Evolutionary conservation across 2,329 filamentous ascomycete genomes (phyloP).

Genomic region (Cercospora citrullina): DNA sequence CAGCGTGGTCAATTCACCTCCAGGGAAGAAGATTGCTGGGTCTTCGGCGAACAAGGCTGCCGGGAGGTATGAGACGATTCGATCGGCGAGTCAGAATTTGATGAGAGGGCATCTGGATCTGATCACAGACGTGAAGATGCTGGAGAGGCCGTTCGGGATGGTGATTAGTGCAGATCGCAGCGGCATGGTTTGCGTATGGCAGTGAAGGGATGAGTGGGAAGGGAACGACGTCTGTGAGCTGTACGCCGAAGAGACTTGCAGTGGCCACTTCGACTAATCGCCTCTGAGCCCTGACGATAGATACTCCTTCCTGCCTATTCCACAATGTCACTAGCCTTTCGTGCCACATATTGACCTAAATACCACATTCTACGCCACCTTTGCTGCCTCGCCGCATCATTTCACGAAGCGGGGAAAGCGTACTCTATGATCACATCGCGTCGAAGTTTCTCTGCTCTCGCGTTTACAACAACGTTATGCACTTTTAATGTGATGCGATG

Average conservation of each 20-base stretch:
- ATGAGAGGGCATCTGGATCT: slow-evolving; percentile 84
- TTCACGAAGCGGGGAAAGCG: neutral
- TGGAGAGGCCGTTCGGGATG: slow-evolving; percentile 91
- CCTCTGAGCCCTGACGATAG: neutral
- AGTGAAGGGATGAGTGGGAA: slow-evolving; percentile 39
- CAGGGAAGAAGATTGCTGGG: slow-evolving; percentile 34
- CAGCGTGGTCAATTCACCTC: slow-evolving; percentile 39
- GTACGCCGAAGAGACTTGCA: neutral
- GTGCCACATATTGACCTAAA: neutral
- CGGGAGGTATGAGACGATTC: slow-evolving; percentile 72
- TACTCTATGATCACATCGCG: neutral
- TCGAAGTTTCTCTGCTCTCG: neutral
- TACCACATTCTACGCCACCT: neutral
- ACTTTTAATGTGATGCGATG: neutral
- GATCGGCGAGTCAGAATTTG: slow-evolving; percentile 84
- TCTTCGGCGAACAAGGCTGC: slow-evolving; percentile 16
- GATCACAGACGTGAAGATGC: slow-evolving; percentile 80
- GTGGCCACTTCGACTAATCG: neutral
- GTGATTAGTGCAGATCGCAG: slow-evolving; percentile 85
- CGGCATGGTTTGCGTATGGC: slow-evolving; percentile 84
- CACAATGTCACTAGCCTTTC: neutral
- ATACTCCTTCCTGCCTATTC: neutral
- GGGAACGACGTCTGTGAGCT: neutral
- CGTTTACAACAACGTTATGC: neutral
- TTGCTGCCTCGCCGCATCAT: neutral